These are phyloP conservation scores for Fraxinus baroniana DNA, from an alignment of 305 asterid genomes.

Conservation along the genomic window DNA sequence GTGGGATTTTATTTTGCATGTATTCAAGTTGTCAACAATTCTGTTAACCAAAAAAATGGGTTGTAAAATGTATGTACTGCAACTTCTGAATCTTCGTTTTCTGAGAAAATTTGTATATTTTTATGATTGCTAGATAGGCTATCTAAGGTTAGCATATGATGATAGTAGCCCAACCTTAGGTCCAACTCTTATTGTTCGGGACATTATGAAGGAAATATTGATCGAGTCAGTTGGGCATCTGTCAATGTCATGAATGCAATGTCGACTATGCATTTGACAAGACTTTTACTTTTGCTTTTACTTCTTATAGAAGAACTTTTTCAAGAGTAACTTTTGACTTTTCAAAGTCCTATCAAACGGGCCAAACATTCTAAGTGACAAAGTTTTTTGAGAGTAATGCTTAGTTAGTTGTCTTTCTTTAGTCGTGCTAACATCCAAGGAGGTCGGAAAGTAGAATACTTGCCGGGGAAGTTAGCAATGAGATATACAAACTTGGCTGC, in stretches of 20 bases:
- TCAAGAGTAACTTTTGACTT: background rate
- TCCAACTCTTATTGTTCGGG: background rate
- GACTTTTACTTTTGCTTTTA: background rate
- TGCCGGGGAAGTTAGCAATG: conserved; percentile 34
- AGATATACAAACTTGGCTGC: conserved; percentile 21
- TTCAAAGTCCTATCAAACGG: background rate
- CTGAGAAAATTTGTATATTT: background rate
- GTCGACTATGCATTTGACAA: background rate
- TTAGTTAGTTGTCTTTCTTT: background rate
- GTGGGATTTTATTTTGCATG: background rate
- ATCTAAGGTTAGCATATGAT: background rate
- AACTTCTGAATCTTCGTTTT: background rate
- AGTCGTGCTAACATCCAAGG: background rate
- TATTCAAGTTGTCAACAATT: background rate
- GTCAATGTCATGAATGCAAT: background rate
- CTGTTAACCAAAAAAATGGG: background rate
- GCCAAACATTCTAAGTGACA: conserved; percentile 3
- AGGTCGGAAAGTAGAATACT: conserved; percentile 22
- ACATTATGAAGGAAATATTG: background rate
- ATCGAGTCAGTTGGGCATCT: background rate
- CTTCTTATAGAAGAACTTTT: background rate
- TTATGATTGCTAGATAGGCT: background rate
- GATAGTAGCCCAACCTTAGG: background rate
- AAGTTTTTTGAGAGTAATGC: background rate
- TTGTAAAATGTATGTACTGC: background rate